Conservation (phyloP, 768 basidiomycete species). For the Lactarius psammicola region DNA sequence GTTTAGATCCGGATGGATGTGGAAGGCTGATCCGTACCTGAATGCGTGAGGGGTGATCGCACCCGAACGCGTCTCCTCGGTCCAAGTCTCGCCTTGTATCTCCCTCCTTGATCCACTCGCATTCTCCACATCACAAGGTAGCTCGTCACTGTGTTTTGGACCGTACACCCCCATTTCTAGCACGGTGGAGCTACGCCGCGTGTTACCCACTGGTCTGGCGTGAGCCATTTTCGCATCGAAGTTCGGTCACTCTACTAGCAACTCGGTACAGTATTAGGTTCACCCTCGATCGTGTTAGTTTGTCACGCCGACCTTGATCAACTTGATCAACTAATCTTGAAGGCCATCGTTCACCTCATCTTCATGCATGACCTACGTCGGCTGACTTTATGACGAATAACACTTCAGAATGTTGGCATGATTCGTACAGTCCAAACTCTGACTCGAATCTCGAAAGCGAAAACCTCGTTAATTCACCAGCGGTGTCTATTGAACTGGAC, state of each 20-base stretch:
- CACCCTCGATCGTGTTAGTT: neutral
- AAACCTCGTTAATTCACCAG: neutral
- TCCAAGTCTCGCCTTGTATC: neutral
- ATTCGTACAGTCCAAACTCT: neutral
- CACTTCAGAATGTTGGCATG: neutral
- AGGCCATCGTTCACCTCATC: neutral
- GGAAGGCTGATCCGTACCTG: neutral
- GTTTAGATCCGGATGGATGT: neutral
- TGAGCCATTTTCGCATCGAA: neutral
- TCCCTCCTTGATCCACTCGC: neutral
- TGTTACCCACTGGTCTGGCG: neutral
- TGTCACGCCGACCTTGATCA: neutral
- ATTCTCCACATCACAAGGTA: neutral
- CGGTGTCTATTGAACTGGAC: neutral
- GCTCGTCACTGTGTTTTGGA: neutral
- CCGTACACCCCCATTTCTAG: neutral
- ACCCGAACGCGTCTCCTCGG: neutral
- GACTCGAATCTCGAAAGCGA: neutral
- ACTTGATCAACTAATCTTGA: neutral
- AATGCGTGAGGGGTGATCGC: neutral
- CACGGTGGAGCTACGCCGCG: neutral
- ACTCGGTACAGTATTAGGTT: neutral
- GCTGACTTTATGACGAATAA: neutral
- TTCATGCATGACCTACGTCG: neutral
- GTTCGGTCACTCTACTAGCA: neutral